These are phyloP conservation scores for Handroanthus guayacan DNA, from an alignment of 257 asterid genomes.

Conservation along the genomic window DNA sequence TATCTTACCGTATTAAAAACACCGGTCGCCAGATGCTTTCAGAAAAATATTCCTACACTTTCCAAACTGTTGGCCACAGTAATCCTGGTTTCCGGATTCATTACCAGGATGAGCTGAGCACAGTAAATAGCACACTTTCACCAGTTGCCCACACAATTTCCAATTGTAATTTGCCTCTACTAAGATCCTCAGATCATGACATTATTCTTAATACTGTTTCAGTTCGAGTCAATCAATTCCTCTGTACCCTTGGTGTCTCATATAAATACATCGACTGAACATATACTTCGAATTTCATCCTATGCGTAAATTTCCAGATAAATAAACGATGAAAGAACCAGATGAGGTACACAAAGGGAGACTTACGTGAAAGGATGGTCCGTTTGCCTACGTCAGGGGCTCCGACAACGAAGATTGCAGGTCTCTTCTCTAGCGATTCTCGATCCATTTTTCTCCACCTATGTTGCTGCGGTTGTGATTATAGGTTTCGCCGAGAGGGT, in stretches of 20 bases:
- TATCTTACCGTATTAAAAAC: not conserved
- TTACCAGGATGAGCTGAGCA: not conserved
- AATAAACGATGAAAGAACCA: conserved; percentile 13
- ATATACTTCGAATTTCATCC: not conserved
- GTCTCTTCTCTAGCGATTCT: conserved; percentile 69
- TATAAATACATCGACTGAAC: not conserved
- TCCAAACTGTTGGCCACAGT: not conserved
- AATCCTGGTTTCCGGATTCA: not conserved
- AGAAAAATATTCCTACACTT: not conserved
- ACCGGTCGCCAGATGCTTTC: not conserved
- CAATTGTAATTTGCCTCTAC: not conserved
- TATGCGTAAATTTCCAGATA: not conserved
- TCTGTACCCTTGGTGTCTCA: not conserved
- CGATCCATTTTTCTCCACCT: conserved; percentile 42
- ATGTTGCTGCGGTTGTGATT: not conserved
- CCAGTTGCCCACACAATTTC: not conserved
- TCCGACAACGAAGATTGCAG: conserved; percentile 75
- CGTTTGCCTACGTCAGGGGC: conserved; percentile 92
- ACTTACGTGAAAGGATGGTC: conserved; percentile 80
- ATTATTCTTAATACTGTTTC: not conserved
- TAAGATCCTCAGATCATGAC: conserved; percentile 18
- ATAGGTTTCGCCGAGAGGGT: not conserved
- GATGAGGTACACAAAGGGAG: conserved; percentile 17
- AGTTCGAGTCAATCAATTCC: conserved; percentile 23
- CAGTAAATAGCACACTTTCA: not conserved